These are phyloP conservation scores for Saprolegnia parasitica DNA, from an alignment of 352 stramenopile genomes.

Conservation along the genomic window DNA sequence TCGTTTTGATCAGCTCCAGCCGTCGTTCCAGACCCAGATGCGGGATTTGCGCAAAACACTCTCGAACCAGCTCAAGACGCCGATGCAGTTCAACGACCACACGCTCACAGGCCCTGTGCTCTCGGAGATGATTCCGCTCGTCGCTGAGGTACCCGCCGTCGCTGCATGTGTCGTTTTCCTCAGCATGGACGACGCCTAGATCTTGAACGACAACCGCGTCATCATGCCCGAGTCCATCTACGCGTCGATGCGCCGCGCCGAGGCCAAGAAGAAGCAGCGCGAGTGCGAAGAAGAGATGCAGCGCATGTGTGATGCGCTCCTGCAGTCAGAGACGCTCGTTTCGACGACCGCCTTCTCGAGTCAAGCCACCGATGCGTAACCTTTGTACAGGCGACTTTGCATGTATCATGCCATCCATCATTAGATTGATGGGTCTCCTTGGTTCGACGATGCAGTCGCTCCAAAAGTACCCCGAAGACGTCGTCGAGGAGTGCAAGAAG, in stretches of 20 bases:
- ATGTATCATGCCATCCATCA: conserved; percentile 29
- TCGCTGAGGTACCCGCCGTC: conserved; percentile 25
- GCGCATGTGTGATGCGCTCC: conserved; percentile 55
- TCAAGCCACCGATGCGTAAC: conserved; percentile 30
- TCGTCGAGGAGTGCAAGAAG: conserved; percentile 30
- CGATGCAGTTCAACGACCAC: conserved; percentile 72
- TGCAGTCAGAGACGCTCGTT: conserved; percentile 50
- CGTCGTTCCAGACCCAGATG: conserved; percentile 68
- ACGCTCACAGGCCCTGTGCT: conserved; percentile 66
- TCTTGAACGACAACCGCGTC: conserved; percentile 79
- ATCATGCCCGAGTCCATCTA: conserved; percentile 89
- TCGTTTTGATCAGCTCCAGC: conserved; percentile 77
- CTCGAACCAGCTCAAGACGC: conserved; percentile 60
- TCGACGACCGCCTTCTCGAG: conserved; percentile 44
- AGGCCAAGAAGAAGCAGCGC: conserved; percentile 60
- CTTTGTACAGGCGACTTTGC: conserved; percentile 47
- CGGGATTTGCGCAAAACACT: conserved; percentile 65
- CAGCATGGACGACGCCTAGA: conserved; percentile 52
- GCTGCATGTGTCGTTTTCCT: not conserved
- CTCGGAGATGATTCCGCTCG: conserved; percentile 61
- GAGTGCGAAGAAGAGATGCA: conserved; percentile 58
- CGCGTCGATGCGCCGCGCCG: conserved; percentile 74
- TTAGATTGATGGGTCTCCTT: conserved; percentile 37
- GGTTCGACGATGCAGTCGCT: conserved; percentile 50
- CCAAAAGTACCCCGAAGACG: conserved; percentile 38